A percentile compares a stretch with the other conserved stretches of the same genome.
Evolutionary conservation across 1,284 basidiomycete genomes (phyloP).

Genomic region (Ustilago sp.): DNA sequence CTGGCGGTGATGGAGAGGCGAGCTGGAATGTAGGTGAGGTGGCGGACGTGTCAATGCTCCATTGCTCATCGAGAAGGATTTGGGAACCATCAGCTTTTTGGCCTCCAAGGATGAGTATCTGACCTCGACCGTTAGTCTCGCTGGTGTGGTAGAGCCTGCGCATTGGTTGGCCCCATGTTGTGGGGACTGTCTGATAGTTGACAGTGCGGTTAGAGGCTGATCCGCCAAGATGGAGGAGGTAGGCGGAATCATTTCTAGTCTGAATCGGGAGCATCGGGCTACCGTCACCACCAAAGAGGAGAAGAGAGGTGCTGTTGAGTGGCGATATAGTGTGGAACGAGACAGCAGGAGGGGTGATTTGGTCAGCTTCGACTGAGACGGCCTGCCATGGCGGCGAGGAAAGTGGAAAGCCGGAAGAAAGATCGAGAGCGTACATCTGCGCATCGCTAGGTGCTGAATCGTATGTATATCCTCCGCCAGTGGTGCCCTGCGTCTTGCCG

Average conservation of each 20-base stretch:
- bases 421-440: conserved; percentile 55
- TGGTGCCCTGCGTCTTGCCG: conserved; percentile 59
- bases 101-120: conserved; percentile 59
- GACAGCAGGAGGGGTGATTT: conserved; percentile 35
- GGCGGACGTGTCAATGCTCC: conserved; percentile 28
- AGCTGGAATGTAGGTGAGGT: conserved; percentile 31
- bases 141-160: conserved; percentile 57
- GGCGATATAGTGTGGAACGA: conserved; percentile 63
- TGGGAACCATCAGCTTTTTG: conserved; percentile 60
- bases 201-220: conserved; percentile 22
- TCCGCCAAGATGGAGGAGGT: conserved; percentile 43
- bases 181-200: conserved; percentile 16
- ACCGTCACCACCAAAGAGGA: conserved; percentile 62
- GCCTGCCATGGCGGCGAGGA: conserved; percentile 54
- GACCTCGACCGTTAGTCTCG: conserved; percentile 44
- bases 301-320: conserved; percentile 37
- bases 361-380: conserved; percentile 5
- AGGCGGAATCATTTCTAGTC: conserved; percentile 61
- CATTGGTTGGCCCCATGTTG: conserved; percentile 59
- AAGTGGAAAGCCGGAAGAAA: conserved; percentile 40
- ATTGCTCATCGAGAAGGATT: conserved; percentile 49
- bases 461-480: conserved; percentile 59
- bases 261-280: conserved; percentile 38
- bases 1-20: conserved; percentile 26
- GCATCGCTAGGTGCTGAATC: conserved; percentile 53